A percentile compares a stretch with the other conserved stretches of the same genome.
Evolutionary conservation across 1,139 yeast species (phyloP).

Genomic region (Ashbya aceris): DNA sequence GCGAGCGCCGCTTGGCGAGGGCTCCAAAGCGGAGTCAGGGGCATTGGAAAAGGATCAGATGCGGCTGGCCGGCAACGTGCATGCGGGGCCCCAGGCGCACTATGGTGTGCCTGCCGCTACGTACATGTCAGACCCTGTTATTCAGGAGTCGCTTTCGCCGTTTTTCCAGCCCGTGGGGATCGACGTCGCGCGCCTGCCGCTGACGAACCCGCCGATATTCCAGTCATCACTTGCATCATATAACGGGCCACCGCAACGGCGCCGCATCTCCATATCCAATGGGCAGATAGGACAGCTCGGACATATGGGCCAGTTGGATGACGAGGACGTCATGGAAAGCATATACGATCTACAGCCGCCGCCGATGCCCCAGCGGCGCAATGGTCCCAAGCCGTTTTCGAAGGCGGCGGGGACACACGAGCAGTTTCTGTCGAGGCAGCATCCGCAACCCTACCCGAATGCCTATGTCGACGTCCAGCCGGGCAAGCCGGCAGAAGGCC

Average conservation of each 20-base stretch:
- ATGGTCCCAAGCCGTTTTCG: not conserved
- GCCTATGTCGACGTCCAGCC: not conserved
- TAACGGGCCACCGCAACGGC: conserved; percentile 34
- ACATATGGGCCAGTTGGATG: conserved; percentile 36
- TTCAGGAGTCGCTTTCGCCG: conserved; percentile 32
- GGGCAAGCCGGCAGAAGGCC: not conserved
- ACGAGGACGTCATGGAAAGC: conserved; percentile 21
- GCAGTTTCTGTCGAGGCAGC: not conserved
- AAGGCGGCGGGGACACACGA: not conserved
- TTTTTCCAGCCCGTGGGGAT: conserved; percentile 34
- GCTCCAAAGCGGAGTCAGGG: no score
- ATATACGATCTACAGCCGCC: conserved; percentile 30
- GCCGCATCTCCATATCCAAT: conserved; percentile 66
- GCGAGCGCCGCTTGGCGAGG: no score
- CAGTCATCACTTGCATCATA: conserved; percentile 42
- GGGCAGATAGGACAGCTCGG: conserved; percentile 67
- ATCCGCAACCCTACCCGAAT: not conserved
- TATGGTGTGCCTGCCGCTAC: no score
- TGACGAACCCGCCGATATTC: conserved; percentile 58
- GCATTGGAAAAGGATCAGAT: no score
- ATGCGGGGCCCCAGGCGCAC: no score
- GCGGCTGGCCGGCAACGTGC: no score
- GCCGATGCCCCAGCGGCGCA: conserved; percentile 24
- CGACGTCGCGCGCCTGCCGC: conserved; percentile 40
- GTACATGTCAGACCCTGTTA: conserved; percentile 25